These are phyloP conservation scores for Corylus americana DNA, from an alignment of 306 rosid genomes.

Conservation along the genomic window DNA sequence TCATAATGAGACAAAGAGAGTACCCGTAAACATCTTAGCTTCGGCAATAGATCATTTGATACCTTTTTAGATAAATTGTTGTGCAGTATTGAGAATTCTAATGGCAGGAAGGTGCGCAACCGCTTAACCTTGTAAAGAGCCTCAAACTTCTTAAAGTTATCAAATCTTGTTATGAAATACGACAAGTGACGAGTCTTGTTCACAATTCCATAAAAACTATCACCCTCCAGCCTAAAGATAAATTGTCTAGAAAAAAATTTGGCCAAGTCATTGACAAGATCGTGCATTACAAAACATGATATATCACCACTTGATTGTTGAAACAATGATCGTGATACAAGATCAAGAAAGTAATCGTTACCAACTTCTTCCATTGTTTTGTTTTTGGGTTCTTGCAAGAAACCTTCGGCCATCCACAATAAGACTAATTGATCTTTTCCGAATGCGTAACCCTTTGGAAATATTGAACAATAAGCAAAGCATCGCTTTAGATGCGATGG, in stretches of 20 bases:
- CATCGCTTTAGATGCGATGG: no score
- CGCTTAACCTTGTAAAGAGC: background rate
- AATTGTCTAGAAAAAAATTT: background rate
- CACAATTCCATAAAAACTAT: background rate
- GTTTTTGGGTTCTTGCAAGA: background rate
- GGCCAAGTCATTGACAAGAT: conserved; percentile 23
- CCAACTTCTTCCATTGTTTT: conserved; percentile 13
- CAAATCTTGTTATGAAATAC: background rate
- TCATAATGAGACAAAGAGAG: background rate
- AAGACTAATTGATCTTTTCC: background rate
- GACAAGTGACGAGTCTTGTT: conserved; percentile 16
- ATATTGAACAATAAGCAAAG: no score
- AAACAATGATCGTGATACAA: conserved; percentile 15
- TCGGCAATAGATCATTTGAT: background rate
- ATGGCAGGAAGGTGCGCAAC: background rate
- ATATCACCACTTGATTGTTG: background rate
- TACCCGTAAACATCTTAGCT: background rate
- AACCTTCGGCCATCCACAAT: conserved; percentile 30
- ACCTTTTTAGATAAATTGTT: background rate
- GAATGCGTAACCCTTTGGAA: no score
- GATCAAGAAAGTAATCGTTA: background rate
- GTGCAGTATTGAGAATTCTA: background rate
- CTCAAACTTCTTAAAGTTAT: no score
- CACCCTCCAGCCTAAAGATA: background rate
- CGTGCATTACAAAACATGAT: conserved; percentile 3